Evolutionary conservation across 129 eudicot genomes (phyloP).

Genomic region (Sambucus nigra): DNA sequence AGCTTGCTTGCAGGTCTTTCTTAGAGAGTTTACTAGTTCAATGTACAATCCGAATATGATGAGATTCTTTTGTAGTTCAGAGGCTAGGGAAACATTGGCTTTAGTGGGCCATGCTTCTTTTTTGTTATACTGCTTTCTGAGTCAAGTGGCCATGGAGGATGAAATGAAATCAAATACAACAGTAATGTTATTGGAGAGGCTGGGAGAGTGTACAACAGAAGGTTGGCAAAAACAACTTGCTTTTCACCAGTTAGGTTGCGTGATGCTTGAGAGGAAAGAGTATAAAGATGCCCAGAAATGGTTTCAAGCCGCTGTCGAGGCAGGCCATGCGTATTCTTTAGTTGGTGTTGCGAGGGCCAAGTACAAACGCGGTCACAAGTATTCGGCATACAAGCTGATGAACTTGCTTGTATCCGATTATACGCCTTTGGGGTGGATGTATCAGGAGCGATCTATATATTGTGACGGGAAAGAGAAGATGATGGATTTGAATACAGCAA

Average conservation of each 20-base stretch:
- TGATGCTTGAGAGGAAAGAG: slow-evolving; percentile 67
- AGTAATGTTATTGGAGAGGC: slow-evolving; percentile 53
- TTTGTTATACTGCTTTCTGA: slow-evolving; percentile 33
- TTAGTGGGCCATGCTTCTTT: slow-evolving; percentile 45
- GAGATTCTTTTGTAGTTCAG: slow-evolving; percentile 42
- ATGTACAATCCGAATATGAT: slow-evolving; percentile 29
- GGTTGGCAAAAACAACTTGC: slow-evolving; percentile 51
- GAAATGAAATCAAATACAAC: slow-evolving; percentile 55
- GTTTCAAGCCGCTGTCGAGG: slow-evolving; percentile 49
- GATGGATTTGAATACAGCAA: slow-evolving; percentile 46
- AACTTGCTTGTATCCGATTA: slow-evolving; percentile 43
- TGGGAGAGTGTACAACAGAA: slow-evolving; percentile 39
- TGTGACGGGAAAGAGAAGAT: slow-evolving; percentile 42
- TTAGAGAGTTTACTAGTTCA: slow-evolving; percentile 48
- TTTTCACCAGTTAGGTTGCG: slow-evolving; percentile 58
- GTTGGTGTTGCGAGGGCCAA: slow-evolving; percentile 54
- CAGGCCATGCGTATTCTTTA: slow-evolving; percentile 48
- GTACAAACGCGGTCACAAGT: slow-evolving; percentile 55
- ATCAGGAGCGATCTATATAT: slow-evolving; percentile 61
- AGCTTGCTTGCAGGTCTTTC: slow-evolving; percentile 60
- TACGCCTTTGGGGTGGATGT: slow-evolving; percentile 60
- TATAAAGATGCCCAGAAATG: slow-evolving; percentile 56
- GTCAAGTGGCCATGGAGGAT: slow-evolving; percentile 49
- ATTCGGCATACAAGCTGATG: slow-evolving; percentile 47
- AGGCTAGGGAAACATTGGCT: slow-evolving; percentile 32